phyloP scores from a whole-genome alignment of 371 early-diverging fungal genomes.

The Batkoa obscura region DNA sequence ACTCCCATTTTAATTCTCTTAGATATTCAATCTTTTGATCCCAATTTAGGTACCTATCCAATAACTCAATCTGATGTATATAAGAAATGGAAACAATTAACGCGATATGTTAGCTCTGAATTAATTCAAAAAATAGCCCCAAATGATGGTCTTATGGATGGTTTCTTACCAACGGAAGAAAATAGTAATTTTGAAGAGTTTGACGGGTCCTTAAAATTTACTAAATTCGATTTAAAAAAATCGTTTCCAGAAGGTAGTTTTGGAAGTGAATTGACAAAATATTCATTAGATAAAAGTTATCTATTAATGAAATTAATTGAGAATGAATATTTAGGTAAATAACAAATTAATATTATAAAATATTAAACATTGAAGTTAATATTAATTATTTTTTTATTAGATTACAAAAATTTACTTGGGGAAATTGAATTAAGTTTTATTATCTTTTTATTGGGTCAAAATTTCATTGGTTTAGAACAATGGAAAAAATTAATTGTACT shows the following conservation, averaged over 20 bases:
- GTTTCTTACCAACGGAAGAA: slow-evolving; percentile 14
- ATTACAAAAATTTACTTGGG: slow-evolving; percentile 34
- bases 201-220: slow-evolving; percentile 17
- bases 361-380: too few species aligned
- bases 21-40: slow-evolving; percentile 54
- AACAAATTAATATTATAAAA: neutral
- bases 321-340: neutral
- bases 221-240: slow-evolving; percentile 48
- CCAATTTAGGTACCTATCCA: slow-evolving; percentile 73
- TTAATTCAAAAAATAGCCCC: slow-evolving; percentile 42
- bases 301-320: slow-evolving; percentile 27
- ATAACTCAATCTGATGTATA: slow-evolving; percentile 30
- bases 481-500: slow-evolving; percentile 66
- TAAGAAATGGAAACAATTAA: slow-evolving; percentile 50
- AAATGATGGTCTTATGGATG: slow-evolving; percentile 24
- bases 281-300: slow-evolving; percentile 82
- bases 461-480: slow-evolving; percentile 70
- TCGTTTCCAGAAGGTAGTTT: slow-evolving; percentile 62
- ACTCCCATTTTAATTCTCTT: too few species aligned
- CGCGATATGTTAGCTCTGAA: slow-evolving; percentile 33
- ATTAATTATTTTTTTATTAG: slow-evolving; percentile 4
- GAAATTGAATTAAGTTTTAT: slow-evolving; percentile 71
- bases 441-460: slow-evolving; percentile 59
- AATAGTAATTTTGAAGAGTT: neutral
- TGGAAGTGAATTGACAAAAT: slow-evolving; percentile 47